Evolutionary conservation across 768 basidiomycete species (phyloP).

Genomic region (Mycena galericulata): DNA sequence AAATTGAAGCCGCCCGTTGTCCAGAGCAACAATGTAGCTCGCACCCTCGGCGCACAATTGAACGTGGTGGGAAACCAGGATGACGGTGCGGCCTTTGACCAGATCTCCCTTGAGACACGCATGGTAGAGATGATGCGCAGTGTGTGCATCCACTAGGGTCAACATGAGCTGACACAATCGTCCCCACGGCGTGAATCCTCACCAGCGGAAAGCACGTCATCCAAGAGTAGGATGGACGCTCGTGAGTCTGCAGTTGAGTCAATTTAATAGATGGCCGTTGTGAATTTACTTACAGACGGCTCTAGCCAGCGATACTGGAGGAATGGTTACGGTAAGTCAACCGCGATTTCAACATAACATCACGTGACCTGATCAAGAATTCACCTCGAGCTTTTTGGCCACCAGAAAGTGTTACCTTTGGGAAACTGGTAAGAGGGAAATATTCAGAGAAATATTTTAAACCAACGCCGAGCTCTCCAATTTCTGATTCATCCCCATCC

Average conservation of each 20-base stretch:
- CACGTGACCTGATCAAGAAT: slow-evolving; percentile 32
- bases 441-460: slow-evolving; percentile 37
- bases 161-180: background rate
- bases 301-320: slow-evolving; percentile 83
- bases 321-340: no score
- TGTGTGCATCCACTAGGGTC: slow-evolving; percentile 85
- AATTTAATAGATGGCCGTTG: background rate
- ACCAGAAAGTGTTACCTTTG: slow-evolving; percentile 63
- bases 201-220: slow-evolving; percentile 80
- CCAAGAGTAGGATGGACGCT: slow-evolving; percentile 83
- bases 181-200: background rate
- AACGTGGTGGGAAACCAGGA: slow-evolving; percentile 96
- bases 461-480: slow-evolving; percentile 46
- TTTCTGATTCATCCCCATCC: slow-evolving; percentile 70
- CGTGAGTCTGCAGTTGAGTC: slow-evolving; percentile 81
- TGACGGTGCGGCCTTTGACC: slow-evolving; percentile 83
- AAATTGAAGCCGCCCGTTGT: slow-evolving; percentile 82
- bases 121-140: slow-evolving; percentile 89
- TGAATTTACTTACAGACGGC: slow-evolving; percentile 67
- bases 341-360: background rate
- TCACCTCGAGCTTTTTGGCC: slow-evolving; percentile 62
- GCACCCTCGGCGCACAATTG: slow-evolving; percentile 87
- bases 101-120: slow-evolving; percentile 88
- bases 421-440: slow-evolving; percentile 10
- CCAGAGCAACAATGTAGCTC: slow-evolving; percentile 82